Evolutionary conservation across 768 basidiomycete species (phyloP), one percentile per base, ranked within the genome.

Genomic region (Boletus edulis): DNA sequence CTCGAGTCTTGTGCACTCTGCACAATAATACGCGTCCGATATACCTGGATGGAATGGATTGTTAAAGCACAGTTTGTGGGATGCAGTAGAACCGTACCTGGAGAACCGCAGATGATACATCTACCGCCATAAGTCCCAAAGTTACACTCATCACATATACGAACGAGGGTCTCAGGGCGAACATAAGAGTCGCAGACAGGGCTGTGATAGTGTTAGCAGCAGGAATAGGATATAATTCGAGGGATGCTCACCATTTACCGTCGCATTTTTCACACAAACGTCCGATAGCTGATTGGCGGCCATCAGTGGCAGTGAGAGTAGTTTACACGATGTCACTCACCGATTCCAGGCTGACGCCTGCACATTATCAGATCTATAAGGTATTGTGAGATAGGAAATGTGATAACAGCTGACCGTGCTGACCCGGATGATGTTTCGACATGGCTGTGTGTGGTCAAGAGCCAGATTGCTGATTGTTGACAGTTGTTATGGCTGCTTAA

Each of bases 101-200:
- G 94, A 42, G 94, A 86, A 46, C 94, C 93, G 63, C 97, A 99
- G 58, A 98, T 97, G 73, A 98, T 98, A 70, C 97, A 99, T 60
- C 94, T 81, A 47, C 96, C 96, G 22, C 97, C 94, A 69, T 97
- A 97, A 43, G 94, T 96, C 62, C 94, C 92, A 75, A 98, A 99
- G 73, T 98, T 98, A 75, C 97, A 99, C 77, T 99, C 97, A 70
- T 99, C 97, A 72, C 97, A 99, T 62, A 98, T 98, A 59, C 96
- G 85, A 55, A 98, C 97, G 60, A 98, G 81, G 22, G 96, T 98
- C 75, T 96, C 95, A 64, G 97, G 97, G 64, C 97, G 85, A 59
- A 99, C 97, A 75, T 98, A 98, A 53, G 96, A 98, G 77, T 99
- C 96, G 77, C 96, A 99, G 43, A 98, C 92, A 10, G 96, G 96